A percentile compares a stretch with the other conserved stretches of the same genome.
phyloP scores from a whole-genome alignment of 140 eudicot species.

The Erigeron philadelphicus region DNA sequence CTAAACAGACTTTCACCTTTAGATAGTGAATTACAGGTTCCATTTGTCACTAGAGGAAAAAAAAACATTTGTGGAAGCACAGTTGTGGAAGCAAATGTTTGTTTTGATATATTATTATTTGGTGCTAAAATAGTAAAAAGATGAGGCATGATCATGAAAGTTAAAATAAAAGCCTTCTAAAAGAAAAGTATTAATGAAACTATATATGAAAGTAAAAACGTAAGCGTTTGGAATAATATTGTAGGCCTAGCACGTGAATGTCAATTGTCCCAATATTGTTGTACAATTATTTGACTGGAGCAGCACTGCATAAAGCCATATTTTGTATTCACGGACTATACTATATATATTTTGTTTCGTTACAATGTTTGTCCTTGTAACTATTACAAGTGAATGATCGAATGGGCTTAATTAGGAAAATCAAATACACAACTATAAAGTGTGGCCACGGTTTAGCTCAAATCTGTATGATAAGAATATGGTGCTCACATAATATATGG shows the following conservation, averaged over 20 bases:
- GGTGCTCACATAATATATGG: too few relatives aligned
- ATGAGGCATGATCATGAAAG: neutral
- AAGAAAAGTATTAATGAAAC: too few relatives aligned
- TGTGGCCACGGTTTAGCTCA: neutral
- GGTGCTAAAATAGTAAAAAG: neutral
- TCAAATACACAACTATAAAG: neutral
- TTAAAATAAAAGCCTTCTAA: too few relatives aligned
- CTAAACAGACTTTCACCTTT: too few relatives aligned
- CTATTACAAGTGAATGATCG: neutral
- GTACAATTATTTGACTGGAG: slow-evolving; percentile 9
- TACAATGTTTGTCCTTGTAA: neutral
- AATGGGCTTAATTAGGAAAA: too few relatives aligned
- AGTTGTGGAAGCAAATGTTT: too few relatives aligned
- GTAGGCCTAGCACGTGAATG: slow-evolving; percentile 25
- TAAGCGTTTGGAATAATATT: too few relatives aligned
- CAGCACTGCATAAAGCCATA: neutral
- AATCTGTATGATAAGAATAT: too few relatives aligned
- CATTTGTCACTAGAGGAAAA: too few relatives aligned
- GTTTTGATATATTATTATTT: neutral
- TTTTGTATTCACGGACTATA: slow-evolving; percentile 19
- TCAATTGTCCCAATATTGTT: slow-evolving; percentile 27
- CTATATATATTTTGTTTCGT: neutral
- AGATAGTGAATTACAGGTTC: too few relatives aligned
- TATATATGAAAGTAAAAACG: too few relatives aligned
- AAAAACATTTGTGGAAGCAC: too few relatives aligned